Conservation (phyloP, 2,329 filamentous ascomycete genomes). For the Davidsoniella virescens region DNA sequence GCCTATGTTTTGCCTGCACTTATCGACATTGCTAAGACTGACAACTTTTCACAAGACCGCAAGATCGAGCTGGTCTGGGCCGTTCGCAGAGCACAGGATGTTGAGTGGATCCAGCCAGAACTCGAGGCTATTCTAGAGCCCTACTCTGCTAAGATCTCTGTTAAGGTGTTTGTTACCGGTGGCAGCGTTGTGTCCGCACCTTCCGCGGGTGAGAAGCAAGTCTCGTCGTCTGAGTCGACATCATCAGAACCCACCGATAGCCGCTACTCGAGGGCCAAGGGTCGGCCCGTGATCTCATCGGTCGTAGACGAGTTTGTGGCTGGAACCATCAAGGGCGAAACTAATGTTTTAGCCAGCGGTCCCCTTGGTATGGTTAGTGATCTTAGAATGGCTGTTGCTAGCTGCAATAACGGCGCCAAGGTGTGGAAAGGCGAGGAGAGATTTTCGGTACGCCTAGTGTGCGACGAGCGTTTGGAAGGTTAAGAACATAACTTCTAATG, state of each 20-base stretch:
- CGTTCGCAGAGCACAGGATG: slow-evolving; percentile 35
- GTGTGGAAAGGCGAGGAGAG: slow-evolving; percentile 43
- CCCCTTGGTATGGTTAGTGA: slow-evolving; percentile 44
- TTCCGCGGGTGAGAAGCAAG: slow-evolving; percentile 12
- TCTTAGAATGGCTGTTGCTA: slow-evolving; percentile 35
- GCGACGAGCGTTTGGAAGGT: slow-evolving; percentile 44
- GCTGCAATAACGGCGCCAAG: slow-evolving; percentile 31
- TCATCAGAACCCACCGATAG: slow-evolving; percentile 9
- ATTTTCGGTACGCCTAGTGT: slow-evolving; percentile 38
- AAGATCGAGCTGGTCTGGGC: slow-evolving; percentile 50
- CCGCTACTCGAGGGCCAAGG: slow-evolving; percentile 18
- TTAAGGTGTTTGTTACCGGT: slow-evolving; percentile 44
- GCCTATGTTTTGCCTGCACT: slow-evolving; percentile 25
- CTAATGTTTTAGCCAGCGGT: slow-evolving; percentile 43
- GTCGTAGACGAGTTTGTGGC: slow-evolving; percentile 34
- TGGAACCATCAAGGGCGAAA: slow-evolving; percentile 30
- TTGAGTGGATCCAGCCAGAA: slow-evolving; percentile 43
- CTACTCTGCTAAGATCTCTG: slow-evolving; percentile 25
- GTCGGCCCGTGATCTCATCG: slow-evolving; percentile 26
- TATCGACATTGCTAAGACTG: slow-evolving; percentile 21
- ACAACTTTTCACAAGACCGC: slow-evolving; percentile 30
- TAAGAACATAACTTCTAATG: slow-evolving; percentile 14
- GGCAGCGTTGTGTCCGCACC: slow-evolving; percentile 19
- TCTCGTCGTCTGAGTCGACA: slow-evolving; percentile 17
- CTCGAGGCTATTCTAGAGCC: slow-evolving; percentile 31